phyloP scores from a whole-genome alignment of 2,329 filamentous ascomycete species.

The Pezicula radicicola region DNA sequence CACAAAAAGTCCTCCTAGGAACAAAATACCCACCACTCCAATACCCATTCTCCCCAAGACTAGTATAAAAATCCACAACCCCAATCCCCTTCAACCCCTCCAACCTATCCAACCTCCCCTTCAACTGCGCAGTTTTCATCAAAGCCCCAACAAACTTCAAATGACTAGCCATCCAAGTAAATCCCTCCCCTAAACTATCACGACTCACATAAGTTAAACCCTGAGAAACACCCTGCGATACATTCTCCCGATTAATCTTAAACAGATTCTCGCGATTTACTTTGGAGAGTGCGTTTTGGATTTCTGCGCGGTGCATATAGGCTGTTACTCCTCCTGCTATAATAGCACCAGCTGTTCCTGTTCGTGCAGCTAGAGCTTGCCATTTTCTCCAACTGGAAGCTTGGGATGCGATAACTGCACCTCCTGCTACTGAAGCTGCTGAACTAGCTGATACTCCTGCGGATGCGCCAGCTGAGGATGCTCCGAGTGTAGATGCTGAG shows the following conservation, averaged over 20 bases:
- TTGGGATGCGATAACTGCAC: not conserved
- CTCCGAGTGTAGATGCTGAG: conserved; percentile 20
- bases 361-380: conserved; percentile 70
- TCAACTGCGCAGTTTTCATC: conserved; percentile 69
- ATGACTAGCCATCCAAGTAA: conserved; percentile 77
- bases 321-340: conserved; percentile 78
- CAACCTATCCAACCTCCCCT: conserved; percentile 61
- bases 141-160: conserved; percentile 83
- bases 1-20: conserved; percentile 76
- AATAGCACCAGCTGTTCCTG: conserved; percentile 78
- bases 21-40: conserved; percentile 59
- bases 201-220: conserved; percentile 55
- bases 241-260: not conserved
- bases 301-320: conserved; percentile 72
- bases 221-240: conserved; percentile 36
- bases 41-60: conserved; percentile 68
- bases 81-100: conserved; percentile 61
- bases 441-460: conserved; percentile 19
- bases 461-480: conserved; percentile 15
- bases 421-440: conserved; percentile 11
- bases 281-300: conserved; percentile 47
- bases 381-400: conserved; percentile 46
- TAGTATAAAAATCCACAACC: conserved; percentile 73
- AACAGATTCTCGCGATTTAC: conserved; percentile 37
- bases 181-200: conserved; percentile 62